Evolutionary conservation across 169 alveolate species (phyloP), one percentile per base, ranked within the genome.

Genomic region (Cystoisospora suis): DNA sequence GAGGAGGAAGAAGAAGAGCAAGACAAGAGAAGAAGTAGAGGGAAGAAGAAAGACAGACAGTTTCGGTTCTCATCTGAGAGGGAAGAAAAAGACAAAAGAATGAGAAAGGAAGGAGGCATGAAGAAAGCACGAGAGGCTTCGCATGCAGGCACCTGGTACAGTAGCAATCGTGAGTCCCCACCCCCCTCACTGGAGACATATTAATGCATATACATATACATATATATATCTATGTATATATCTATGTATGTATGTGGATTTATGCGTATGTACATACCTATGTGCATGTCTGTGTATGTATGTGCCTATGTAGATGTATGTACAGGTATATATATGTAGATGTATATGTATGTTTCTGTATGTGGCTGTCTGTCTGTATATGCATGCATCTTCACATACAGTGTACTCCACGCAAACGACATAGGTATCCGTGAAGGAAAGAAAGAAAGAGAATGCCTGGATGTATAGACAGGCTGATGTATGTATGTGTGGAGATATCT

Each of bases 71-170:
- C n/a, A 1, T 4, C 5, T 3, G 12, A 58, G 12, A 9, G 72
- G 15, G 12, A 36, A 9, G n/a, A 9, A 9, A 58, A 9, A 7
- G 29, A 9, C 5, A 36, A 58, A 58, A 4, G 29, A 7, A 58
- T 3, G 12, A 9, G 29, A 9, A 32, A 2, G 80, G 3, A 29
- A 3, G 12, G 40, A 0, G 7, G 53, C 36, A 38, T 0, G 81
- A 72, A 15, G 81, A 32, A n/a, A 27, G 20, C 20, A 3, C 81
- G 81, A 36, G 44, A 36, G 32, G 81, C 81, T 7, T 46, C 81
- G 7, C 81, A 72, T 53, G 46, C 81, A 9, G 53, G 81, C 81
- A 72, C 58, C 81, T 72, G 81, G 81, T 72, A 72, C 81, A 72
- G 53, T 36, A 38, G 32, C 20, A 53, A 72, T 53, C 81, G 81